These are phyloP conservation scores for Phalaenopsis equestris DNA, from an alignment of 106 monocot species.

Conservation along the genomic window DNA sequence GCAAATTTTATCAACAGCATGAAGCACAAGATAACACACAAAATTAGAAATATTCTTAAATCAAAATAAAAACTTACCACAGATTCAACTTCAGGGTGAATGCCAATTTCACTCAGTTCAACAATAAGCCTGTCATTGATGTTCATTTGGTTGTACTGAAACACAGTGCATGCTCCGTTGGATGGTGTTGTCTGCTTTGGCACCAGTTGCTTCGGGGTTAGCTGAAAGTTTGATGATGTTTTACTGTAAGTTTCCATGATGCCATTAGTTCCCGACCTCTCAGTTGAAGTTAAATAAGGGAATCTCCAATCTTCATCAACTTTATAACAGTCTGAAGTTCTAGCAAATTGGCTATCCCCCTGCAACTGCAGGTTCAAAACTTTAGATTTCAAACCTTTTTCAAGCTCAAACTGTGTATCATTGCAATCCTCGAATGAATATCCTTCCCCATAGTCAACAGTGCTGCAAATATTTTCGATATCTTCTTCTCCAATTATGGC, in stretches of 20 bases:
- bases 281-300: slow-evolving; percentile 17
- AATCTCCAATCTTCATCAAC: slow-evolving; percentile 18
- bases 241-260: not conserved
- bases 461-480: slow-evolving; percentile 21
- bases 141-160: slow-evolving; percentile 46
- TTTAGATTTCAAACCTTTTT: slow-evolving; percentile 23
- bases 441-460: slow-evolving; percentile 18
- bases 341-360: slow-evolving; percentile 15
- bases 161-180: slow-evolving; percentile 15
- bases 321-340: slow-evolving; percentile 23
- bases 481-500: slow-evolving; percentile 63
- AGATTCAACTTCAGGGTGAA: slow-evolving; percentile 47
- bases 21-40: not conserved
- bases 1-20: not conserved
- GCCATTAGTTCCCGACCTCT: slow-evolving; percentile 19
- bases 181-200: not conserved
- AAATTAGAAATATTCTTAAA: not conserved
- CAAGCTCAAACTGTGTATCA: slow-evolving; percentile 24
- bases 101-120: slow-evolving; percentile 63
- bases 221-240: not conserved
- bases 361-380: slow-evolving; percentile 7
- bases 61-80: slow-evolving; percentile 31
- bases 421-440: slow-evolving; percentile 15
- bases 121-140: slow-evolving; percentile 48
- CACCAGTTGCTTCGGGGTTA: slow-evolving; percentile 1